A percentile compares a stretch with the other conserved stretches of the same genome.
Conservation (phyloP, 2,329 filamentous ascomycete species). For the Epichloe uncinata region DNA sequence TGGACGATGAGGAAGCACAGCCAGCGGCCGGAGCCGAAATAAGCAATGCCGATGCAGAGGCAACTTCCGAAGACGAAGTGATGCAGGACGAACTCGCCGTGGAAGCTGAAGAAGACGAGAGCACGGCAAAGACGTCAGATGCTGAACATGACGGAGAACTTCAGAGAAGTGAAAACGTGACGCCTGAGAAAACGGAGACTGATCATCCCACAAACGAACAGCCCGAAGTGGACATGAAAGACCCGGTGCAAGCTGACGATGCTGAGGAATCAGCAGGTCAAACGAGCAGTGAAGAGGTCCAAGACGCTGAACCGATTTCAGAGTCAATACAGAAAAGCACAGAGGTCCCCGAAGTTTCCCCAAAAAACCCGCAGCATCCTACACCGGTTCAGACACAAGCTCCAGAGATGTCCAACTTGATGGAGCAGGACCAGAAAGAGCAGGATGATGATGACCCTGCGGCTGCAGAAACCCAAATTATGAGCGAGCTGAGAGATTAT, state of each 20-base stretch:
- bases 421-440: not conserved
- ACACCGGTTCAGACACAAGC: not conserved
- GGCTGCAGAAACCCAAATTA: slow-evolving; percentile 12
- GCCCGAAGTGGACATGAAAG: slow-evolving; percentile 7
- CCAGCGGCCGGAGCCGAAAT: not conserved
- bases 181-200: not conserved
- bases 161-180: not conserved
- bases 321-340: not conserved
- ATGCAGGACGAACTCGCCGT: not conserved
- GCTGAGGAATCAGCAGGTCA: not conserved
- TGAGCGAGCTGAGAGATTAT: slow-evolving; percentile 9
- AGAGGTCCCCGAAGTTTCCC: not conserved
- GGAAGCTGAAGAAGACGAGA: not conserved
- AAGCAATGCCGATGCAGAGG: not conserved
- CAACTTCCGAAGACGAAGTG: not conserved
- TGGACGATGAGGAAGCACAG: not conserved
- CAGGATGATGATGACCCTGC: not conserved
- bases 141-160: not conserved
- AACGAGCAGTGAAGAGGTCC: not conserved
- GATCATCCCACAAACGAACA: not conserved
- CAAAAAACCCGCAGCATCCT: not conserved
- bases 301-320: not conserved
- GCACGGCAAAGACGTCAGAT: not conserved
- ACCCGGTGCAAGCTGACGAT: not conserved
- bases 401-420: not conserved